Base-by-base conservation (phyloP, 352 stramenopile genomes). In the Globisporangium sylvaticum region DNA sequence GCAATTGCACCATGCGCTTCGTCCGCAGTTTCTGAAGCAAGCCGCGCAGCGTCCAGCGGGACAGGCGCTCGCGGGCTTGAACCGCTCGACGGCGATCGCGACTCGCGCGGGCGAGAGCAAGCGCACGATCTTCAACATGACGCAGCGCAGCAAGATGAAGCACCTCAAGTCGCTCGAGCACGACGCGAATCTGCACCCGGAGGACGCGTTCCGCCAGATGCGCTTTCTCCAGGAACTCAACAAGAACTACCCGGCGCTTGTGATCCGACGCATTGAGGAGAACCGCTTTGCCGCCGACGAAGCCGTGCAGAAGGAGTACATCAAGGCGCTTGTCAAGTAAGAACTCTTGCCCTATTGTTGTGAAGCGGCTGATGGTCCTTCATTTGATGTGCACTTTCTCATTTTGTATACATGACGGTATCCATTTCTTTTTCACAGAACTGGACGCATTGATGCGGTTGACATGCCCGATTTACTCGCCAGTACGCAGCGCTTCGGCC, bases 151-250 rank as follows among this genome's bases (percentile, higher is more conserved):
- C 42, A 91, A 90, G 61, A 83, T 90, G 58, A 91, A 91, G 60
- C 82, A 92, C 34, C 78, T 96, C 56, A 96, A 96, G 80, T 75
- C 74, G 68, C 74, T 96, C 54, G 87, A 96, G 64, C 80, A 94
- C 62, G 77, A 90, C 52, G 88, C 88, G 65, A 95, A 96, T 68
- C 67, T 78, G 59, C 74, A 83, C 31, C 84, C 86, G 0, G 84
- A 93, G 9, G 87, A 96, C 66, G 63, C 87, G 46, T 89, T 79
- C 73, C 76, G 81, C 14, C 88, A 96, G 62, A 69, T 92, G 62
- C 88, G 88, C 25, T 94, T 96, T 64, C 62, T 96, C 48, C 87
- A 94, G 74, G 85, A 92, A 42, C 84, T 96, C 14, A 96, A 96
- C 80, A 90, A 92, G 60, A 78, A 84, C 64, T 92, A 95, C 65